phyloP scores from a whole-genome alignment of 805 yeast genomes.

The Saccharomycodes ludwigii region DNA sequence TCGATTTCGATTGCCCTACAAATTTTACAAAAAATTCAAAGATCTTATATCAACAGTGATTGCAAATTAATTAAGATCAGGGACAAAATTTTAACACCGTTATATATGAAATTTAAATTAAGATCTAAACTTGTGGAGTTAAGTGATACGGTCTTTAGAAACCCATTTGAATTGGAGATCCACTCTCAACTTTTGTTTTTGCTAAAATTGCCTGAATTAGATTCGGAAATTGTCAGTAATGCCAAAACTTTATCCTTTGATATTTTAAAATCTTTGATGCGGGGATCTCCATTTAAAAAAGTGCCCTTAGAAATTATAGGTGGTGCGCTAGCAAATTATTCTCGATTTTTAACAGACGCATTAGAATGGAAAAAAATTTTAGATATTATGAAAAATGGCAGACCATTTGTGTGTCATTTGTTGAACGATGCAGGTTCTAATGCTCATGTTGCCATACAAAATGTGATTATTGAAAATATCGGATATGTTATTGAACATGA shows the following conservation, averaged over 20 bases:
- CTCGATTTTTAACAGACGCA: slow-evolving; percentile 25
- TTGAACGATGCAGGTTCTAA: slow-evolving; percentile 19
- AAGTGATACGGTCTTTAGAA: too few species aligned
- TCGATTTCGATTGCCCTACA: slow-evolving; percentile 20
- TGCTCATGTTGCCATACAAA: slow-evolving; percentile 27
- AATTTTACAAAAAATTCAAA: slow-evolving; percentile 17
- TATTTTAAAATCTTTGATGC: slow-evolving; percentile 38
- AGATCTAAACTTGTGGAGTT: too few species aligned
- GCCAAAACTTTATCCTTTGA: too few species aligned
- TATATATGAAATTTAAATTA: slow-evolving; percentile 22
- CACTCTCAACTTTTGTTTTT: slow-evolving; percentile 17
- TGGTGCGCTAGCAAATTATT: slow-evolving; percentile 30
- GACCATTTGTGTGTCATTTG: slow-evolving; percentile 27
- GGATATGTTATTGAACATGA: slow-evolving; percentile 36
- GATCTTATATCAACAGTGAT: too few species aligned
- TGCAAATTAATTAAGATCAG: slow-evolving; percentile 4
- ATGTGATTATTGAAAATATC: slow-evolving; percentile 42
- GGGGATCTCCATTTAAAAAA: slow-evolving; percentile 34
- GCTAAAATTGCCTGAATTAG: slow-evolving; percentile 11
- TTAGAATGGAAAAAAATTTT: slow-evolving; percentile 49
- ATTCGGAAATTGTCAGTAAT: slow-evolving; percentile 24
- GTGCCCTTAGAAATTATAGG: slow-evolving; percentile 41
- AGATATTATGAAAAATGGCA: slow-evolving; percentile 39
- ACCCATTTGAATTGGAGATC: slow-evolving; percentile 31
- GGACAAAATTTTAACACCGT: slow-evolving; percentile 6